These are phyloP conservation scores for Dipteronia dyeriana DNA, from an alignment of 345 rosid genomes.

Conservation along the genomic window DNA sequence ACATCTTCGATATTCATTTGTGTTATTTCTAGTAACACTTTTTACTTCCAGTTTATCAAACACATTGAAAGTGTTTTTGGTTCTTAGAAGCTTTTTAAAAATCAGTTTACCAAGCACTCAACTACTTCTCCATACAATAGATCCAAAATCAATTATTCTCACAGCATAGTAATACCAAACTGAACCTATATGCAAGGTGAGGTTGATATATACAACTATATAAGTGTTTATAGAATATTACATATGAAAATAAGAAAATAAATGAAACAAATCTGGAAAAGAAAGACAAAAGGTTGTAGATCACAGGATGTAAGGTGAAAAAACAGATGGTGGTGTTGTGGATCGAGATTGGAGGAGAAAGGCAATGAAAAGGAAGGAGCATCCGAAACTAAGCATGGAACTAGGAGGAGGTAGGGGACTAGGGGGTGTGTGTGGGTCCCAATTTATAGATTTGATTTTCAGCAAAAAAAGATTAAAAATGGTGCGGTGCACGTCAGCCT, in stretches of 20 bases:
- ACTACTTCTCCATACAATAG: too few relatives aligned
- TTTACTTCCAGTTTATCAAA: too few relatives aligned
- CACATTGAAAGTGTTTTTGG: too few relatives aligned
- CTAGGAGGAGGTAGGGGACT: neutral
- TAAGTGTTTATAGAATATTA: neutral
- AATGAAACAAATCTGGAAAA: neutral
- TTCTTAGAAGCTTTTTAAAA: too few relatives aligned
- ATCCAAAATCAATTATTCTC: too few relatives aligned
- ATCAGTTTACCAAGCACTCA: too few relatives aligned
- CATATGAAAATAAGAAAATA: neutral
- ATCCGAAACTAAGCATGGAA: neutral
- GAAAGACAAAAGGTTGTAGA: neutral
- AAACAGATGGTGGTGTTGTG: conserved; percentile 10
- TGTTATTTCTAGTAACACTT: too few relatives aligned
- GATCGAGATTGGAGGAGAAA: conserved; percentile 5
- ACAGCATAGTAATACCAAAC: too few relatives aligned
- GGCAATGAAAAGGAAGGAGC: neutral
- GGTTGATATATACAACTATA: too few relatives aligned
- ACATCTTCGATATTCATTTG: too few relatives aligned
- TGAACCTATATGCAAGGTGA: neutral
- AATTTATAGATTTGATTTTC: neutral
- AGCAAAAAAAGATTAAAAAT: neutral
- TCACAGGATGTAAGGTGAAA: conserved; percentile 18
- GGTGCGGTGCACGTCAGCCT: conserved; percentile 69
- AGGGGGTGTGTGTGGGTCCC: conserved; percentile 20